Evolutionary conservation across 1,139 yeast genomes (phyloP).

Genomic region (Saccharomyces hybrid): DNA sequence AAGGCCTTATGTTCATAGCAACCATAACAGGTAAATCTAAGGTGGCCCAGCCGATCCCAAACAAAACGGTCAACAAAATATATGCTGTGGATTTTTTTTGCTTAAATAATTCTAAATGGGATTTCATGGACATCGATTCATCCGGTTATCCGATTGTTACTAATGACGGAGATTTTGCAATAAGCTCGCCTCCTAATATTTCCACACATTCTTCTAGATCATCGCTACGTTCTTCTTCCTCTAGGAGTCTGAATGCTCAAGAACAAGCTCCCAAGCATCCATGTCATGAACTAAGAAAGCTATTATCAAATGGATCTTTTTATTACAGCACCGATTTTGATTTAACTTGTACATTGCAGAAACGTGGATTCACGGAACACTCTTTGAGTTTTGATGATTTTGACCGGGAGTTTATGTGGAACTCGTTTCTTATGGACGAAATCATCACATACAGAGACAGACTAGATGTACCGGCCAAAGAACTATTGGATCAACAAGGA

Average conservation of each 20-base stretch:
- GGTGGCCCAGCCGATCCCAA: conserved; percentile 76
- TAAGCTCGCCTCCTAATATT: background rate
- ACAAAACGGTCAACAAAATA: conserved; percentile 74
- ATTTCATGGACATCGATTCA: conserved; percentile 57
- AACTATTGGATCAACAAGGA: conserved; percentile 60
- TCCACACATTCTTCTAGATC: background rate
- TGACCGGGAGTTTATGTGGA: conserved; percentile 94
- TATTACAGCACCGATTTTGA: conserved; percentile 91
- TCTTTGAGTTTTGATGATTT: conserved; percentile 48
- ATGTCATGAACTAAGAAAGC: conserved; percentile 67
- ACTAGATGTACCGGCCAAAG: conserved; percentile 51
- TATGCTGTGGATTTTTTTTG: conserved; percentile 81
- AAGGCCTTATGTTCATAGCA: conserved; percentile 62
- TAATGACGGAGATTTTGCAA: conserved; percentile 10
- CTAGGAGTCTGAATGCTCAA: conserved; percentile 9
- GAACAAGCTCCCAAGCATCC: conserved; percentile 55
- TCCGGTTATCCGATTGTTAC: conserved; percentile 51
- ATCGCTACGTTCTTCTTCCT: background rate
- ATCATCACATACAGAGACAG: conserved; percentile 67
- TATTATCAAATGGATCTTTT: conserved; percentile 81
- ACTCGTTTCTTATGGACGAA: conserved; percentile 81
- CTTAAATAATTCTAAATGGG: conserved; percentile 69
- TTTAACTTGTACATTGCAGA: conserved; percentile 73
- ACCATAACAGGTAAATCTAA: conserved; percentile 67
- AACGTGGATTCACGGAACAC: conserved; percentile 48